Base-by-base conservation (phyloP, 805 yeast genomes). In the Saccharomyces jurei region DNA sequence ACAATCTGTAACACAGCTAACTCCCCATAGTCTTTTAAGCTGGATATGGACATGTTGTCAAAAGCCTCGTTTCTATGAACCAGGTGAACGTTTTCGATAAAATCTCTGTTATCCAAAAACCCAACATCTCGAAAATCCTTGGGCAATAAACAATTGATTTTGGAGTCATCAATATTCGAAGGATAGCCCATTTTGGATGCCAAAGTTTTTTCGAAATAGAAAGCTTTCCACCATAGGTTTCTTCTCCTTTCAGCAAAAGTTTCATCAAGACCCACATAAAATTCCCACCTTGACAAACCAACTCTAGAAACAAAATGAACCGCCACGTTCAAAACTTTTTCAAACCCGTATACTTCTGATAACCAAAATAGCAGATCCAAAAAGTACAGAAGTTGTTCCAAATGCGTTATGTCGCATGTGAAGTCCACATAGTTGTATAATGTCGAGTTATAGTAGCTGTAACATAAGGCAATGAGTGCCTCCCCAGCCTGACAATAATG, bases 271-370 rank as follows among this genome's bases (percentile, higher is more conserved):
- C 71, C 71, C n/a, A 67, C 66, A 52, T 67, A 67, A 50, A 53
- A 66, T 49, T 69, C 73, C 73, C 73, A 69, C 17, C 70, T 60
- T 9, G 62, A 57, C 3, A 68, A 54, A 4, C 73, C 73, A 51
- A 62, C 52, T n/a, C 51, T 58, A 14, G 56, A 52, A 4, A 70
- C 66, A 48, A 61, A 60, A 32, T 60, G 59, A 2, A 63, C 48
- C 1, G 66, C 65, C 17, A 61, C 58, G 1, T 57, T 59, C n/a
- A 64, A 46, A 2, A 65, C 63, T 47, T 60, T 63, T 29, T 56
- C 58, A 31, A 57, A 56, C 2, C 64, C 65, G 48, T 61, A 60
- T 25, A 50, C 53, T 50, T 67, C 70, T 3, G 61, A 60, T 31
- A 62, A 32, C 68, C 69, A 65, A 9, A 57, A 28, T 50, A 64